A percentile compares a stretch with the other conserved stretches of the same genome.
phyloP scores from a whole-genome alignment of 2,329 filamentous ascomycete genomes.

The Hypoxylon sp. region DNA sequence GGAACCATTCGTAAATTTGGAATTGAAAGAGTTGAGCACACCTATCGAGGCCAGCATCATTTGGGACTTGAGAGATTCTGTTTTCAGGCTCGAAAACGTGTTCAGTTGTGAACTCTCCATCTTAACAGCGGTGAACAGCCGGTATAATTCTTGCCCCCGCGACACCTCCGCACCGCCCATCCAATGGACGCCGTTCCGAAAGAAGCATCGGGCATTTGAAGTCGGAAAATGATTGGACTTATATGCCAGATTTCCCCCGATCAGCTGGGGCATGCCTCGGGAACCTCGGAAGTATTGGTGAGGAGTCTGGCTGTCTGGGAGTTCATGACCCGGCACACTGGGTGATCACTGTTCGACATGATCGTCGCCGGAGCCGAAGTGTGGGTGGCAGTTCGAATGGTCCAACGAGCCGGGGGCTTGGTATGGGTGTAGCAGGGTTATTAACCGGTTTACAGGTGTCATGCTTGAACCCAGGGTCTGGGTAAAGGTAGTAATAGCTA shows the following conservation, averaged over 20 bases:
- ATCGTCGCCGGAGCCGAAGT: conserved; percentile 31
- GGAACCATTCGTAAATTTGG: background rate
- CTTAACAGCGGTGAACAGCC: conserved; percentile 17
- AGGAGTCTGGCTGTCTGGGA: too few relatives aligned
- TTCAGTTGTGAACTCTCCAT: background rate
- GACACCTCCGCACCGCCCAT: background rate
- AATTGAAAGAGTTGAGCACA: conserved; percentile 1
- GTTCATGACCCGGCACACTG: conserved; percentile 29
- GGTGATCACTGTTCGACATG: conserved; percentile 36
- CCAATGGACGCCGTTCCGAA: conserved; percentile 1
- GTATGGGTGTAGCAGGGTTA: conserved; percentile 4
- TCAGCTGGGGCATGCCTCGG: conserved; percentile 13
- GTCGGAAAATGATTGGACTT: conserved; percentile 12
- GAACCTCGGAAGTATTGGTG: conserved; percentile 20
- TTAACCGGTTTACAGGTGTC: conserved; percentile 31
- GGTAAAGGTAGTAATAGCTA: conserved; percentile 32
- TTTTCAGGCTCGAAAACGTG: conserved; percentile 19
- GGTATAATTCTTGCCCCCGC: conserved; percentile 5
- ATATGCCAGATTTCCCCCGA: conserved; percentile 8
- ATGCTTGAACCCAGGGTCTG: conserved; percentile 26
- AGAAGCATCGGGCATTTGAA: background rate
- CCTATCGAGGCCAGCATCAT: background rate
- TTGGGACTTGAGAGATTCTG: conserved; percentile 12
- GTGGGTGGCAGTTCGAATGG: conserved; percentile 32
- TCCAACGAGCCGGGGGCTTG: conserved; percentile 13